phyloP scores from a whole-genome alignment of 2,329 filamentous ascomycete genomes.

The Trichoderma arundinaceum region DNA sequence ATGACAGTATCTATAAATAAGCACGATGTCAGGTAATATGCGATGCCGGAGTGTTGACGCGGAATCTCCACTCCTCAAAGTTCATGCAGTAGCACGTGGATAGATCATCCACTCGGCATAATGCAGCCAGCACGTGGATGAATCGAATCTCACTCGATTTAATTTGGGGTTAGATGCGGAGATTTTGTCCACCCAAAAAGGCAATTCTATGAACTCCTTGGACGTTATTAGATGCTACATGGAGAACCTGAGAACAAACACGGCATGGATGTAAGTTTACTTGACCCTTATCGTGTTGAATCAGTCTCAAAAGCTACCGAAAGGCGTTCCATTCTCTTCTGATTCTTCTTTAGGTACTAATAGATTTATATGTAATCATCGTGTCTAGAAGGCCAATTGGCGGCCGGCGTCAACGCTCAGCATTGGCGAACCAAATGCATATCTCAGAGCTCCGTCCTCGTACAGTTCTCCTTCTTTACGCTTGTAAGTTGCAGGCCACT shows the following conservation, averaged over 20 bases:
- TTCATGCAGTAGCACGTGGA: constrained; percentile 5
- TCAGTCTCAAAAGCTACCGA: too few relatives aligned
- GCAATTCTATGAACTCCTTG: too few relatives aligned
- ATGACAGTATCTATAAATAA: not conserved
- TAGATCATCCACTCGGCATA: constrained; percentile 18
- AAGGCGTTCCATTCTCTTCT: too few relatives aligned
- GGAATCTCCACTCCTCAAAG: not conserved
- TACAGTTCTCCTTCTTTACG: not conserved
- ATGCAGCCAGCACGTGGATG: constrained; percentile 17
- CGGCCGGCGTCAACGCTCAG: constrained; percentile 20
- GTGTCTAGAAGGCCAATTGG: not conserved
- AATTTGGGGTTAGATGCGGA: too few relatives aligned
- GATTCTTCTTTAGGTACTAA: not conserved
- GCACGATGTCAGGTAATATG: constrained; percentile 4
- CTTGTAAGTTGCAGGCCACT: constrained; percentile 16
- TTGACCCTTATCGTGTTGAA: too few relatives aligned
- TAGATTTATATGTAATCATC: not conserved
- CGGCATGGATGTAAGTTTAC: too few relatives aligned
- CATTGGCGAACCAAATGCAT: constrained; percentile 18
- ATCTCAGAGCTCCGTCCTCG: constrained; percentile 20
- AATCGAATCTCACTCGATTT: not conserved
- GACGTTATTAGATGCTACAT: too few relatives aligned
- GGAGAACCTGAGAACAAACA: too few relatives aligned
- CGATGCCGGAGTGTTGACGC: not conserved
- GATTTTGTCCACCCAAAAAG: too few relatives aligned